A percentile compares a stretch with the other conserved stretches of the same genome.
Conservation (phyloP, 768 basidiomycete species). For the Trametes elegans region DNA sequence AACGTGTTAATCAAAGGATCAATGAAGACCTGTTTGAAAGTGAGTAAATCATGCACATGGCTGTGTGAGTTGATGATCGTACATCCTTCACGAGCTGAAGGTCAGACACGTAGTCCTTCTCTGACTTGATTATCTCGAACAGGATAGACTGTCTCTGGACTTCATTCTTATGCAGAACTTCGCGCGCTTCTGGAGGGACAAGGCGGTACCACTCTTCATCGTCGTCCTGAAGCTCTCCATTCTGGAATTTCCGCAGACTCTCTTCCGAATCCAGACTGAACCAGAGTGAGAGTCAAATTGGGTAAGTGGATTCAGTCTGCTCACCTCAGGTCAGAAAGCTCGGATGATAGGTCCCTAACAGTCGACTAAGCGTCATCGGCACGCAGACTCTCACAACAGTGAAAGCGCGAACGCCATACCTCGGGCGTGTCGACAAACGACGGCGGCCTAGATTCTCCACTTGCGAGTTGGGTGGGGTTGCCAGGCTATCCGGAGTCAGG, state of each 20-base stretch:
- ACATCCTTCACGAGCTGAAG: slow-evolving; percentile 70
- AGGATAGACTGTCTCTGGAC: slow-evolving; percentile 83
- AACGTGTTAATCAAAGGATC: slow-evolving; percentile 55
- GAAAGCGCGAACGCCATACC: no score
- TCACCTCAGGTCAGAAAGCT: slow-evolving; percentile 27
- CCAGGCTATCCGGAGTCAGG: slow-evolving; percentile 14
- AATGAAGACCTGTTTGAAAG: slow-evolving; percentile 61
- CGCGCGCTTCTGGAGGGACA: slow-evolving; percentile 68
- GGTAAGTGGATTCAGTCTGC: not conserved
- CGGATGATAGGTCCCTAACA: slow-evolving; percentile 20
- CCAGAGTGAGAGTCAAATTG: not conserved
- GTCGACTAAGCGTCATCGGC: slow-evolving; percentile 18
- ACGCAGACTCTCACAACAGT: not conserved
- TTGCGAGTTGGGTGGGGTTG: slow-evolving; percentile 12
- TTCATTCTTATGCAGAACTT: slow-evolving; percentile 71
- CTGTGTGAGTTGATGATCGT: slow-evolving; percentile 3
- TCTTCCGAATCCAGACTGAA: slow-evolving; percentile 65
- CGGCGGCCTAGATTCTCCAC: slow-evolving; percentile 28
- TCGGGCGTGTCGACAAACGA: slow-evolving; percentile 29
- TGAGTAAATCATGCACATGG: not conserved
- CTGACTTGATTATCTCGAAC: slow-evolving; percentile 88
- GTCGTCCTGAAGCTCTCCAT: slow-evolving; percentile 57
- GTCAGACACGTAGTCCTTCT: slow-evolving; percentile 85
- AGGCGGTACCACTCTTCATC: slow-evolving; percentile 84
- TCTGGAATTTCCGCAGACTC: slow-evolving; percentile 64